These are phyloP conservation scores for Aspergillus arachidicola DNA, from an alignment of 2,329 filamentous ascomycete species.

Conservation along the genomic window DNA sequence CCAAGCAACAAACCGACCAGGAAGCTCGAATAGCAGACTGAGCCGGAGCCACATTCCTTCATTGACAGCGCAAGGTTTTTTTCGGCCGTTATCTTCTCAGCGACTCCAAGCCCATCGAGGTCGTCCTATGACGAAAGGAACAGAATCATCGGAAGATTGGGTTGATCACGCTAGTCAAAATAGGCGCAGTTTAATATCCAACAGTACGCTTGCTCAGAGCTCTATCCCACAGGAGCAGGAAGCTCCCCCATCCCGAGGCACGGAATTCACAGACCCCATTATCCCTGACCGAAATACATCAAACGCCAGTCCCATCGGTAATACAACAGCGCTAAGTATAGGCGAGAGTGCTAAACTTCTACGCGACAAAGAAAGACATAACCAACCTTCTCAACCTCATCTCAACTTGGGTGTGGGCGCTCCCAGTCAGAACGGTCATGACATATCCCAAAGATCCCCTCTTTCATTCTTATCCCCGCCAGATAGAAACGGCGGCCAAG, in stretches of 20 bases:
- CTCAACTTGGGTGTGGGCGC: slow-evolving; percentile 64
- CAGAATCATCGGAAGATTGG: slow-evolving; percentile 45
- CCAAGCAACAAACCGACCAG: slow-evolving; percentile 54
- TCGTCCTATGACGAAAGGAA: slow-evolving; percentile 46
- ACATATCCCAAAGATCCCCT: slow-evolving; percentile 69
- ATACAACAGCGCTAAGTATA: slow-evolving; percentile 63
- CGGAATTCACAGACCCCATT: slow-evolving; percentile 76
- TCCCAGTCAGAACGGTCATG: slow-evolving; percentile 56
- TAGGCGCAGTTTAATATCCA: slow-evolving; percentile 62
- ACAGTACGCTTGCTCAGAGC: slow-evolving; percentile 48
- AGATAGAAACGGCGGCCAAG: slow-evolving; percentile 54
- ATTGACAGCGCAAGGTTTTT: slow-evolving; percentile 87
- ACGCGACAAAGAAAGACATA: slow-evolving; percentile 54
- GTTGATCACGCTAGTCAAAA: slow-evolving; percentile 52
- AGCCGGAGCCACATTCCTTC: slow-evolving; percentile 88
- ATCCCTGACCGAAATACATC: slow-evolving; percentile 70
- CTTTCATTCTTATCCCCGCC: slow-evolving; percentile 70
- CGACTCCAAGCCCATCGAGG: slow-evolving; percentile 86
- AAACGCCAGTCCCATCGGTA: slow-evolving; percentile 71
- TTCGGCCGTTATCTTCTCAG: slow-evolving; percentile 94
- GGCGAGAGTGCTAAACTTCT: slow-evolving; percentile 80
- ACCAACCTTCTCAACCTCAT: slow-evolving; percentile 42
- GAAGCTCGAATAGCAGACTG: slow-evolving; percentile 63
- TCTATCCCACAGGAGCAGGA: slow-evolving; percentile 49
- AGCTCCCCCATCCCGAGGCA: slow-evolving; percentile 73